Percentiles rank a stretch among this genome's conserved stretches.
These are phyloP conservation scores for Neopestalotiopsis rosae DNA, from an alignment of 2,329 filamentous ascomycete species.

Conservation along the genomic window DNA sequence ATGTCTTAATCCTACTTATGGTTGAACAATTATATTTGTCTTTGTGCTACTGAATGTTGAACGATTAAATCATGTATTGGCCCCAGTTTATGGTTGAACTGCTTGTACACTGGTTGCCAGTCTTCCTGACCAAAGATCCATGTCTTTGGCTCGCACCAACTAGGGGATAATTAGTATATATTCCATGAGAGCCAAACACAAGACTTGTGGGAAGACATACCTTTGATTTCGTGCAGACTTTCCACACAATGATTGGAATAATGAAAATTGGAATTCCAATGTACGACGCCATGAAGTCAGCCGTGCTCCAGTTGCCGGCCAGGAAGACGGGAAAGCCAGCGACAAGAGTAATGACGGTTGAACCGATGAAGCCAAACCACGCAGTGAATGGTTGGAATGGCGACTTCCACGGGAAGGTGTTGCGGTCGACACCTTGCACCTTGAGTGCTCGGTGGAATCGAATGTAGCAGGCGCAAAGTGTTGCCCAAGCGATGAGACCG, in stretches of 20 bases:
- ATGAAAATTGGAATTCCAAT: constrained; percentile 47
- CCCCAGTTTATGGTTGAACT: neutral
- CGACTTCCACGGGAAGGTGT: constrained; percentile 18
- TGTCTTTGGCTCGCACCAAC: constrained; percentile 29
- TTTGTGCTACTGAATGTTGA: neutral
- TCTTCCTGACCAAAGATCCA: constrained; percentile 35
- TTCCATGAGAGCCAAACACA: neutral
- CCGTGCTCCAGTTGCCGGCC: constrained; percentile 27
- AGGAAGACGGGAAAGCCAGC: constrained; percentile 36
- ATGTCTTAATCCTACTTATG: too few species aligned
- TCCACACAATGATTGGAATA: constrained; percentile 47
- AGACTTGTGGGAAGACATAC: constrained; percentile 17
- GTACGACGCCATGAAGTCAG: constrained; percentile 44
- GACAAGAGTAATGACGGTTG: constrained; percentile 29
- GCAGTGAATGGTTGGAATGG: constrained; percentile 23
- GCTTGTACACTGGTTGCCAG: constrained; percentile 12
- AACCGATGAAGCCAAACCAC: constrained; percentile 23
- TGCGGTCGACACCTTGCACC: constrained; percentile 19
- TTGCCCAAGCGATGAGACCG: constrained; percentile 23
- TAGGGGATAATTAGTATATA: constrained; percentile 6
- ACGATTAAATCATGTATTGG: neutral
- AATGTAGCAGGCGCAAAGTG: constrained; percentile 23
- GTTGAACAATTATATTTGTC: neutral
- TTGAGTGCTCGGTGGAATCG: constrained; percentile 21
- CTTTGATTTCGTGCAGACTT: constrained; percentile 42